phyloP scores from a whole-genome alignment of 495 filamentous ascomycete species.

The Tuber aestivum region DNA sequence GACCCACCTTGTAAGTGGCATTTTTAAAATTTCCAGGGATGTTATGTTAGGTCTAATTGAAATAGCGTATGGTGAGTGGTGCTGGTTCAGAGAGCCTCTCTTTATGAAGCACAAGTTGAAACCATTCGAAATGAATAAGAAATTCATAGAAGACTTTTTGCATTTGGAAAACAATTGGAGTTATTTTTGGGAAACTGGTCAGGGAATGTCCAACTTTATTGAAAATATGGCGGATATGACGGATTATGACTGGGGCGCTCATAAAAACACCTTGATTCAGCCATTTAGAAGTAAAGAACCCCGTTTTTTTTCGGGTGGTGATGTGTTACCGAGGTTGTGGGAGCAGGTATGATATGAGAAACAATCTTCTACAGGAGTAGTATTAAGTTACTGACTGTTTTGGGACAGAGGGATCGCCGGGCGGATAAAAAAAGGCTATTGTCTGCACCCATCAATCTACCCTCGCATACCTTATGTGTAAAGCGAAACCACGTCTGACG shows the following conservation, averaged over 20 bases:
- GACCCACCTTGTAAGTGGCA: not conserved
- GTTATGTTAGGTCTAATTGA: not conserved
- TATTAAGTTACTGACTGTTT: not conserved
- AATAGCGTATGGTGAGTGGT: not conserved
- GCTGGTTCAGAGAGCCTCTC: not conserved
- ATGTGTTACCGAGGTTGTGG: not conserved
- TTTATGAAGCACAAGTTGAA: not conserved
- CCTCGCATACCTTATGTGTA: not conserved
- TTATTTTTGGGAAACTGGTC: not conserved
- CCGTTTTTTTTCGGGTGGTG: not conserved
- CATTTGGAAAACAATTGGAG: not conserved
- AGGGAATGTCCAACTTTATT: not conserved
- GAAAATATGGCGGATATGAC: not conserved
- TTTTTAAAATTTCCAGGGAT: not conserved
- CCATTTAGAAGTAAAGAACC: not conserved
- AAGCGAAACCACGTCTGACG: not conserved
- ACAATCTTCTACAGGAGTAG: not conserved
- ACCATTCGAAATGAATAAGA: not conserved
- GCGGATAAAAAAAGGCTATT: not conserved
- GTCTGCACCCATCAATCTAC: not conserved
- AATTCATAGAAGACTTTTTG: not conserved
- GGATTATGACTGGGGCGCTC: not conserved
- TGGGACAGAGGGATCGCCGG: not conserved
- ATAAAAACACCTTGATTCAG: not conserved
- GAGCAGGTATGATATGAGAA: not conserved